Conservation (phyloP, 441 rosid species). For the Syzygium malaccense region DNA sequence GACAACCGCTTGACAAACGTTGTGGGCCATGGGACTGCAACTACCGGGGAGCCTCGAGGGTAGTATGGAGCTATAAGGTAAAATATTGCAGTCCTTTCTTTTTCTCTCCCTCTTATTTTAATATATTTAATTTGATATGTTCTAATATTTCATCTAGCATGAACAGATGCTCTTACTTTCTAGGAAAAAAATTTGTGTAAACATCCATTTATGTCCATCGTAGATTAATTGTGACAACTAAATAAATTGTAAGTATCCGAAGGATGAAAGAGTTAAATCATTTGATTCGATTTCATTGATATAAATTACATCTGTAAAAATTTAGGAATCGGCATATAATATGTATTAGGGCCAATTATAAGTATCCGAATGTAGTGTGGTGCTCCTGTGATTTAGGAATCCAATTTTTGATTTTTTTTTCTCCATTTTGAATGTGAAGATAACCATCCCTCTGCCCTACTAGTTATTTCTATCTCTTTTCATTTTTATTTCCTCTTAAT, state of each 20-base stretch:
- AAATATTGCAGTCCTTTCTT: background rate
- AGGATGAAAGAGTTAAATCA: background rate
- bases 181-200: background rate
- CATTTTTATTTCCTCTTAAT: no score
- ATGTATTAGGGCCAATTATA: background rate
- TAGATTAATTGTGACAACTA: background rate
- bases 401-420: no score
- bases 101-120: background rate
- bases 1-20: background rate
- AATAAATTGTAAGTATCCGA: background rate
- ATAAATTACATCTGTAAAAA: fast-evolving
- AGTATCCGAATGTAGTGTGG: background rate
- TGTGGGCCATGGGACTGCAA: fast-evolving
- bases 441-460: no score
- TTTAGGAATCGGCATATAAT: background rate
- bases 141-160: fast-evolving
- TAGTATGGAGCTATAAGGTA: fast-evolving
- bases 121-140: fast-evolving
- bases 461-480: no score
- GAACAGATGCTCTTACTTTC: background rate
- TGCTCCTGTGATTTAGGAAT: no score
- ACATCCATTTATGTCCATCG: background rate
- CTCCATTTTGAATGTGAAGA: no score
- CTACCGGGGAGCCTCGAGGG: fast-evolving
- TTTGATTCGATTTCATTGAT: background rate